phyloP scores from a whole-genome alignment of 1,139 yeast genomes.

The Yamadazyma blattariae region DNA sequence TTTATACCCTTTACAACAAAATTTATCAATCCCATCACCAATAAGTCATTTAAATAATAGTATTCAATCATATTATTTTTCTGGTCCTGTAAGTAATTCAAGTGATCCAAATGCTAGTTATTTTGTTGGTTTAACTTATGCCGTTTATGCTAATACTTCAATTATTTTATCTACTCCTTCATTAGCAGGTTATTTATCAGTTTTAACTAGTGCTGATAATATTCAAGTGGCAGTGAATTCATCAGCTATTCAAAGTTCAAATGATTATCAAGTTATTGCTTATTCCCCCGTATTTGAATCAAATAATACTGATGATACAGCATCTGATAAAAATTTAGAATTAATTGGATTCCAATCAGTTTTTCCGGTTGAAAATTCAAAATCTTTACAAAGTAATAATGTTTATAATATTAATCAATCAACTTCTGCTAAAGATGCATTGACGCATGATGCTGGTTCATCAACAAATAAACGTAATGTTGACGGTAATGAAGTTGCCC shows the following conservation, averaged over 20 bases:
- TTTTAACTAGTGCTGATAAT: constrained; percentile 57
- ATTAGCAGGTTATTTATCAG: constrained; percentile 70
- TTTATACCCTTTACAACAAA: constrained; percentile 52
- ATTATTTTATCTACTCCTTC: constrained; percentile 58
- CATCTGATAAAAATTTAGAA: constrained; percentile 6
- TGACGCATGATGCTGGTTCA: constrained; percentile 44
- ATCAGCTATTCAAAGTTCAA: constrained; percentile 5
- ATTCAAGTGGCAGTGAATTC: constrained; percentile 46
- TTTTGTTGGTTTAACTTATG: constrained; percentile 61
- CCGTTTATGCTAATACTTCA: constrained; percentile 71
- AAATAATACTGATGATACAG: constrained; percentile 11
- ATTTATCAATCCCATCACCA: constrained; percentile 41
- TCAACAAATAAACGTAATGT: constrained; percentile 43
- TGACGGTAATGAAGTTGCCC: constrained; percentile 49
- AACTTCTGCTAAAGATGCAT: constrained; percentile 39
- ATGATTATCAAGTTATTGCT: constrained; percentile 33
- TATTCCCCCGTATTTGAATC: constrained; percentile 28
- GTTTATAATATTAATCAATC: constrained; percentile 29
- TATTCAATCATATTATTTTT: constrained; percentile 34
- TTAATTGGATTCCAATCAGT: constrained; percentile 35
- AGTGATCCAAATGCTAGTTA: constrained; percentile 28
- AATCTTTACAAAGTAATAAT: constrained; percentile 18
- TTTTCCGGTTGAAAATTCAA: constrained; percentile 25
- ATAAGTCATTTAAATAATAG: constrained; percentile 22
- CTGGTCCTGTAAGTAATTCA: constrained; percentile 56